Percentiles rank a stretch among this genome's conserved stretches.
Conservation (phyloP, 148 eudicot genomes). For the Cornus florida region DNA sequence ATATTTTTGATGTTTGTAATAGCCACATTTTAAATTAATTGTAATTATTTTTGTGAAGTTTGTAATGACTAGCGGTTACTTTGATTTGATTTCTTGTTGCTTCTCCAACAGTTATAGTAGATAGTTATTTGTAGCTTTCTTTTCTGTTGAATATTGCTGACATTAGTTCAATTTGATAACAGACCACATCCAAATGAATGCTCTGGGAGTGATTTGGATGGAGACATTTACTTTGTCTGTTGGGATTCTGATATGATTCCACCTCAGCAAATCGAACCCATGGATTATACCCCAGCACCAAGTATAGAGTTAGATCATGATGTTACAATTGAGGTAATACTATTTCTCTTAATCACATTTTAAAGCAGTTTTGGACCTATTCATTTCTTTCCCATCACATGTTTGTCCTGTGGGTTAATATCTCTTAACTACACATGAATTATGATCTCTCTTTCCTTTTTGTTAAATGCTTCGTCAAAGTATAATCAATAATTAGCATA, state of each 20-base stretch:
- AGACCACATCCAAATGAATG: constrained; percentile 99
- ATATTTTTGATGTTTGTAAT: background rate
- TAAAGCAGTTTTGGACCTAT: background rate
- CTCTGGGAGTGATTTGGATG: constrained; percentile 97
- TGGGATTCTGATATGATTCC: constrained; percentile 90
- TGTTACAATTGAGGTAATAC: constrained; percentile 62
- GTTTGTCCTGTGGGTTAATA: background rate
- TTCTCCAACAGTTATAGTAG: background rate
- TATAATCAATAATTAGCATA: too few species aligned
- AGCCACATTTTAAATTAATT: too few species aligned
- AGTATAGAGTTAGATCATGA: constrained; percentile 50
- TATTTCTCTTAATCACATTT: background rate
- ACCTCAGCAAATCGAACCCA: constrained; percentile 46
- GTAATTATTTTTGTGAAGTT: too few species aligned
- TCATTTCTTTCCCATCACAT: background rate
- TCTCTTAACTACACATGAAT: too few species aligned
- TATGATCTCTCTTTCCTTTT: too few species aligned
- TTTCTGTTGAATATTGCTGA: background rate
- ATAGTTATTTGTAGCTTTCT: background rate
- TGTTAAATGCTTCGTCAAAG: too few species aligned
- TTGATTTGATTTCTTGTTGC: background rate
- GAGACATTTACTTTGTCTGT: constrained; percentile 85
- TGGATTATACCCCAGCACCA: constrained; percentile 69
- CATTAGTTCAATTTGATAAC: constrained; percentile 9
- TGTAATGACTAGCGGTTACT: background rate